These are phyloP conservation scores for Penicillium sp. DNA, from an alignment of 2,329 filamentous ascomycete species.

Conservation along the genomic window DNA sequence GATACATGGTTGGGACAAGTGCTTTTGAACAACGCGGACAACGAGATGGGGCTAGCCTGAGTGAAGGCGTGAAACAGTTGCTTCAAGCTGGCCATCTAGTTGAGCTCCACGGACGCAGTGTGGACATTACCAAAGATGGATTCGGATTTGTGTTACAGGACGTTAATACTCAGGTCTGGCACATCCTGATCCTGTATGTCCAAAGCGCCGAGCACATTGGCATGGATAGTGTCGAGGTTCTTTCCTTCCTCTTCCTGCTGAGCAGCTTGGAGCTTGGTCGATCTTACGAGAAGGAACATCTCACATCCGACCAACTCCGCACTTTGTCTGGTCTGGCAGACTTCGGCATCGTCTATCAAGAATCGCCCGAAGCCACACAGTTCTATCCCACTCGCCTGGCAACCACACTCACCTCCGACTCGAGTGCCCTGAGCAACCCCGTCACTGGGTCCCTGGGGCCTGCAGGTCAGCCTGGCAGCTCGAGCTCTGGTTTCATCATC, in stretches of 20 bases:
- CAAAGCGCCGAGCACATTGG: constrained; percentile 70
- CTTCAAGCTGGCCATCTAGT: constrained; percentile 78
- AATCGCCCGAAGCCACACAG: constrained; percentile 43
- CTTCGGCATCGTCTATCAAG: constrained; percentile 82
- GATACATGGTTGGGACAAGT: constrained; percentile 73
- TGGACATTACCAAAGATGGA: constrained; percentile 83
- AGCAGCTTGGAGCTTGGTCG: constrained; percentile 88
- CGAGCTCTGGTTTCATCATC: constrained; percentile 71
- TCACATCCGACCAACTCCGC: constrained; percentile 74
- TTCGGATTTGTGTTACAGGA: constrained; percentile 95
- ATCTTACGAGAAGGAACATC: constrained; percentile 79
- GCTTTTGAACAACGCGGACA: constrained; percentile 43
- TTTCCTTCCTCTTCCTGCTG: constrained; percentile 93
- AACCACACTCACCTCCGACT: constrained; percentile 81
- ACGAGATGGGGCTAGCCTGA: constrained; percentile 50
- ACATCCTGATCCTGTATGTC: constrained; percentile 85
- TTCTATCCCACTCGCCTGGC: constrained; percentile 91
- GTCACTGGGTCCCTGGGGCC: constrained; percentile 60
- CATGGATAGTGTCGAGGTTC: constrained; percentile 86
- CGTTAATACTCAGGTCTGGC: constrained; percentile 96
- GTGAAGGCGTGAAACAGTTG: constrained; percentile 76
- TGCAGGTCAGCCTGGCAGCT: constrained; percentile 26
- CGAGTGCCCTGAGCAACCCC: constrained; percentile 65
- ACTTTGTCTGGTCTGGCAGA: constrained; percentile 89
- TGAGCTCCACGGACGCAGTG: constrained; percentile 51